Conservation (phyloP, 768 basidiomycete genomes). For the Inosperma sp. region DNA sequence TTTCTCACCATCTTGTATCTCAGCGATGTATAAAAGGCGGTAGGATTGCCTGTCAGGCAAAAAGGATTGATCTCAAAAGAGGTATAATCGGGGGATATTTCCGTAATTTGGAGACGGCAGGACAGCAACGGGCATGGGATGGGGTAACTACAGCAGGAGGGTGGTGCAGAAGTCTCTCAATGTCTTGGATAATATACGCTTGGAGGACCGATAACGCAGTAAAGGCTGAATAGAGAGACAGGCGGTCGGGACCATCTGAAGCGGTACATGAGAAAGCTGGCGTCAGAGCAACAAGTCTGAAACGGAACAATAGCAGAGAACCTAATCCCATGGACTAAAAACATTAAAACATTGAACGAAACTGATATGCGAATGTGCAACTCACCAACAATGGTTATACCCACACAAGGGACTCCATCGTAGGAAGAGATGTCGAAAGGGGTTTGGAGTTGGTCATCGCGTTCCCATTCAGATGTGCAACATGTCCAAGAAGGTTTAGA, state of each 20-base stretch:
- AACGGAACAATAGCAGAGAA: not conserved
- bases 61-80: not conserved
- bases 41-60: not conserved
- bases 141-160: not conserved
- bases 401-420: slow-evolving; percentile 3
- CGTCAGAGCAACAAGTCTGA: not conserved
- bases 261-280: not conserved
- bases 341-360: not conserved
- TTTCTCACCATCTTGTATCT: not conserved
- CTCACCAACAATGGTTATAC: slow-evolving; percentile 2
- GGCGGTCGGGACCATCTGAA: not conserved
- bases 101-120: not conserved
- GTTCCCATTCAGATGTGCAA: not conserved
- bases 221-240: not conserved
- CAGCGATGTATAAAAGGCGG: not conserved
- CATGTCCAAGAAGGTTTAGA: not conserved
- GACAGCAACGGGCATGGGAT: not conserved
- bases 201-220: not conserved
- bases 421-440: not conserved
- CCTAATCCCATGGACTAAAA: not conserved
- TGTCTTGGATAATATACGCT: not conserved
- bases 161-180: not conserved
- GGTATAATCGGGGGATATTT: not conserved
- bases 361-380: not conserved
- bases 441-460: too few relatives aligned